Conservation (phyloP, 208 protist species). For the Crithidia thermophila region DNA sequence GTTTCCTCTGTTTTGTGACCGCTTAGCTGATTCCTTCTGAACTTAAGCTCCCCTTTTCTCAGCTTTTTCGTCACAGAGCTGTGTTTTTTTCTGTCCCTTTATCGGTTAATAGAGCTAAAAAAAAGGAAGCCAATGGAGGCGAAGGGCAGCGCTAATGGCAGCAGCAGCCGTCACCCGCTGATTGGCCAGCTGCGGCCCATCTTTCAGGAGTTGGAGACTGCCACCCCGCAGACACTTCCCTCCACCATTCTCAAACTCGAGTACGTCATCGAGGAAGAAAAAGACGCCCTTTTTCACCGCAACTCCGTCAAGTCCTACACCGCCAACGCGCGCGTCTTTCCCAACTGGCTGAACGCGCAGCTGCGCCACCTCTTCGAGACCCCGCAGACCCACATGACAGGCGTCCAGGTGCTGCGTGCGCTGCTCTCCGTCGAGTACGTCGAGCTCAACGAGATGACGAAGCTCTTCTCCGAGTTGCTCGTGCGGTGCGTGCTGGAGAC, state of each 20-base stretch:
- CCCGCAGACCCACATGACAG: conserved; percentile 60
- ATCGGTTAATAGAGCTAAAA: no score
- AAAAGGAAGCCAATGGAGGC: conserved; percentile 19
- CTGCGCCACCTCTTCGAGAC: conserved; percentile 72
- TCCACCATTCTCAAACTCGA: conserved; percentile 83
- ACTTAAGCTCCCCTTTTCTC: no score
- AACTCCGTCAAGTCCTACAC: conserved; percentile 54
- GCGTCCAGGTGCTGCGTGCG: conserved; percentile 65
- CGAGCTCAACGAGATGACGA: conserved; percentile 74
- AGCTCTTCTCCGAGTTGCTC: conserved; percentile 72
- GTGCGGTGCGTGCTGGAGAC: conserved; percentile 64
- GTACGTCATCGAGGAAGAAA: conserved; percentile 89
- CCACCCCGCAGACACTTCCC: conserved; percentile 43
- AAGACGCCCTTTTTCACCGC: conserved; percentile 77
- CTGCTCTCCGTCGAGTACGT: conserved; percentile 83
- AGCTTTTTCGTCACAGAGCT: neutral
- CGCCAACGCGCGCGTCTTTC: conserved; percentile 49
- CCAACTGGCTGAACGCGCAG: conserved; percentile 78
- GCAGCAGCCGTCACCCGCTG: conserved; percentile 60
- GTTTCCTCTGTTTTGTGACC: no score
- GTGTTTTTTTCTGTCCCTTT: neutral
- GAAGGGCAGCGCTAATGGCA: conserved; percentile 19
- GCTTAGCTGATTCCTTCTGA: no score
- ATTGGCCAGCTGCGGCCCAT: conserved; percentile 87
- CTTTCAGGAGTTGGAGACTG: conserved; percentile 66